Evolutionary conservation across 2,329 filamentous ascomycete genomes (phyloP).

Genomic region (Emmonsiellopsis sp.): DNA sequence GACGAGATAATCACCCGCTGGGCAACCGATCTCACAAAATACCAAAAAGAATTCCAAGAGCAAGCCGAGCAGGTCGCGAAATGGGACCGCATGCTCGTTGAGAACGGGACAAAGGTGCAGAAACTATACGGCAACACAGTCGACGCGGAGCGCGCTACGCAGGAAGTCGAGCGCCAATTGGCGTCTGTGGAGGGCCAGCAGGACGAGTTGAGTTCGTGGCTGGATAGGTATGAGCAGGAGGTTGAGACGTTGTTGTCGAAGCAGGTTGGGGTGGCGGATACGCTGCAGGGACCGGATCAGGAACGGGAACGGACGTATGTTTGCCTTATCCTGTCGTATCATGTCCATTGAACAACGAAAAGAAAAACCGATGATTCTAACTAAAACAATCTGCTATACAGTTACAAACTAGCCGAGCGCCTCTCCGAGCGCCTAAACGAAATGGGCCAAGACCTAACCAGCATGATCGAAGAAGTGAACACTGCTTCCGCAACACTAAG

Average conservation of each 20-base stretch:
- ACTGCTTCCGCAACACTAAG: slow-evolving; percentile 78
- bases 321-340: too few species aligned
- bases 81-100: slow-evolving; percentile 88
- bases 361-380: neutral
- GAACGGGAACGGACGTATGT: slow-evolving; percentile 83
- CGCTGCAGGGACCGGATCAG: slow-evolving; percentile 79
- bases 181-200: slow-evolving; percentile 85
- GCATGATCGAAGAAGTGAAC: slow-evolving; percentile 99
- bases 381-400: slow-evolving; percentile 18
- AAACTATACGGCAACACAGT: slow-evolving; percentile 86
- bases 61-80: slow-evolving; percentile 78
- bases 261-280: slow-evolving; percentile 65
- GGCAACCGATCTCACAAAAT: slow-evolving; percentile 90
- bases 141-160: slow-evolving; percentile 84
- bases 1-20: slow-evolving; percentile 96
- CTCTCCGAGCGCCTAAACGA: slow-evolving; percentile 83
- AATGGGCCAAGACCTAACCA: slow-evolving; percentile 83
- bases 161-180: slow-evolving; percentile 88
- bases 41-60: slow-evolving; percentile 91
- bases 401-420: slow-evolving; percentile 86
- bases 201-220: slow-evolving; percentile 76
- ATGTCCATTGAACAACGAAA: too few species aligned
- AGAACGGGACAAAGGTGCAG: slow-evolving; percentile 91
- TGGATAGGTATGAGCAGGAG: slow-evolving; percentile 85
- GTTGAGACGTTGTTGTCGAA: slow-evolving; percentile 81